A percentile compares a stretch with the other conserved stretches of the same genome.
phyloP scores from a whole-genome alignment of 805 yeast species.

The Suhomyces xylopsoci region DNA sequence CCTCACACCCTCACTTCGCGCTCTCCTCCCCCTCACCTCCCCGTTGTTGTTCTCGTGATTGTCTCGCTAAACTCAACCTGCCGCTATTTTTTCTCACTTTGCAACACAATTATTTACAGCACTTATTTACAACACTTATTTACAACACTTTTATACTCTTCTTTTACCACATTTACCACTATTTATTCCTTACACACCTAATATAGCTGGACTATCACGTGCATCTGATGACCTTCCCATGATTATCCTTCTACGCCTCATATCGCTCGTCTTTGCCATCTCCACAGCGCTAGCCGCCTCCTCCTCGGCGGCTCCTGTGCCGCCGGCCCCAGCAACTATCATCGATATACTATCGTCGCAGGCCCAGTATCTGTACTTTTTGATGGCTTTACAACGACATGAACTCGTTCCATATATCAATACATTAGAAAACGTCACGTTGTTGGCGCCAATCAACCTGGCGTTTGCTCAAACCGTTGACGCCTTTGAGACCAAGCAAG shows the following conservation, averaged over 20 bases:
- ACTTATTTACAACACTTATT: not conserved
- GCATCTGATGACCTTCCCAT: not conserved
- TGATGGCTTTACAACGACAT: slow-evolving; percentile 56
- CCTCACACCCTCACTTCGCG: not conserved
- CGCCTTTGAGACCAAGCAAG: slow-evolving; percentile 6
- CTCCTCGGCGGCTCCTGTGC: slow-evolving; percentile 2
- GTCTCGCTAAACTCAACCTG: not conserved
- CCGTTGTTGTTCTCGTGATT: not conserved
- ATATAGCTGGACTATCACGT: not conserved
- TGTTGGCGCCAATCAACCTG: slow-evolving; percentile 78
- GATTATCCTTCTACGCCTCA: not conserved
- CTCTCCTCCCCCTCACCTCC: not conserved
- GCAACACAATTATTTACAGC: not conserved
- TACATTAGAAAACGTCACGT: slow-evolving; percentile 57
- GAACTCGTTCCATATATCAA: slow-evolving; percentile 65
- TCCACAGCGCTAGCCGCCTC: slow-evolving; percentile 9
- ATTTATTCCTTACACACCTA: not conserved
- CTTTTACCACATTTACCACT: not conserved
- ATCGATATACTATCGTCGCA: slow-evolving; percentile 68
- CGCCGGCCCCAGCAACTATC: slow-evolving; percentile 41
- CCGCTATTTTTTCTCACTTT: not conserved
- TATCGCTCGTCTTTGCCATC: not conserved
- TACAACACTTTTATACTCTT: not conserved
- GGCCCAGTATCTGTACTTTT: slow-evolving; percentile 63
- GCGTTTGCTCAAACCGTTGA: slow-evolving; percentile 48